Conservation (phyloP, 768 basidiomycete genomes). For the Naganishia antarctica region DNA sequence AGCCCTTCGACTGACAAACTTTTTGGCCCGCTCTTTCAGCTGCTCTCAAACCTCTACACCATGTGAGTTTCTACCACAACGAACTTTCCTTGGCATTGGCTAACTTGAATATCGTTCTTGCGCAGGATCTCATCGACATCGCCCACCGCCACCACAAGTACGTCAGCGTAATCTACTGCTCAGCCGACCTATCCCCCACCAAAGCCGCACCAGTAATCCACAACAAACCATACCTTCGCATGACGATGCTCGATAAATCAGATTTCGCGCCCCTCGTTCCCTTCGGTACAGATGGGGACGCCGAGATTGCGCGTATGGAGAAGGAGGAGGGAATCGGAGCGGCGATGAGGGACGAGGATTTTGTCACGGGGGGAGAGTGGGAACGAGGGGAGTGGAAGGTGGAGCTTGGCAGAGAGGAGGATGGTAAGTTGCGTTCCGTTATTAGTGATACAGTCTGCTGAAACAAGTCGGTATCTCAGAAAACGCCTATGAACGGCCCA, state of each 20-base stretch:
- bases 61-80: too few relatives aligned
- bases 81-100: too few relatives aligned
- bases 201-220: constrained; percentile 30
- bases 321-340: constrained; percentile 37
- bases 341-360: constrained; percentile 44
- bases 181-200: constrained; percentile 37
- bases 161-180: constrained; percentile 43
- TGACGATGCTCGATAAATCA: constrained; percentile 44
- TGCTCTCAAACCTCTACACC: constrained; percentile 34
- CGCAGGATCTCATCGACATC: constrained; percentile 35
- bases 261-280: constrained; percentile 44
- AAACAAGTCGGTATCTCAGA: not conserved
- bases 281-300: constrained; percentile 27
- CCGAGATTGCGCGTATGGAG: constrained; percentile 25
- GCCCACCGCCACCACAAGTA: constrained; percentile 32
- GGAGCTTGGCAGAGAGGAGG: constrained; percentile 39
- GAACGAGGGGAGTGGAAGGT: constrained; percentile 42
- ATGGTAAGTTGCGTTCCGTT: constrained; percentile 31
- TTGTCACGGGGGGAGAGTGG: constrained; percentile 45
- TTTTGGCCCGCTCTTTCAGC: not conserved
- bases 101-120: too few relatives aligned
- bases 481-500: constrained; percentile 42
- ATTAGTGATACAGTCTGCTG: not conserved
- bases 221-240: constrained; percentile 41
- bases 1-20: too few relatives aligned